These are phyloP conservation scores for Penicillium alfredii DNA, from an alignment of 495 filamentous ascomycete genomes.

Conservation along the genomic window DNA sequence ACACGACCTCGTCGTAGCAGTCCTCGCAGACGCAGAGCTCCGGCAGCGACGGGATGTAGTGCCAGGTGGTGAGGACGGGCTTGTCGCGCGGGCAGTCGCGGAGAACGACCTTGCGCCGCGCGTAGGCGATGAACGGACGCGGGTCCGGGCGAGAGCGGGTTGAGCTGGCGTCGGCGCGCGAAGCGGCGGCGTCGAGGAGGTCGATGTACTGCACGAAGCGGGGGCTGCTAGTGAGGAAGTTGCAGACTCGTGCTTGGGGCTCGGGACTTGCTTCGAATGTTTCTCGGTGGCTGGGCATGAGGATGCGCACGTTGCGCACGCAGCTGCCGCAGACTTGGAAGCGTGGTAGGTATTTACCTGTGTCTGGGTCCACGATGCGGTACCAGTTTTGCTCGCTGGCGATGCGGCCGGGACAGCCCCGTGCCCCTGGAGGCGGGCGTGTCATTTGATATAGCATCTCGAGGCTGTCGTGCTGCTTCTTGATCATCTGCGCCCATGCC, in stretches of 20 bases:
- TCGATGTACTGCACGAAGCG: conserved; percentile 59
- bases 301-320: conserved; percentile 43
- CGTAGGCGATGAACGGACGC: conserved; percentile 44
- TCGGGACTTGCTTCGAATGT: conserved; percentile 38
- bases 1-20: conserved; percentile 65
- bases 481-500: conserved; percentile 58
- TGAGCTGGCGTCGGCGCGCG: conserved; percentile 34
- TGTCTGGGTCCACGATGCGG: conserved; percentile 50
- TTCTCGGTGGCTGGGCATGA: conserved; percentile 46
- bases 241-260: conserved; percentile 37
- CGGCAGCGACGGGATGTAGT: conserved; percentile 56
- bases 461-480: conserved; percentile 46
- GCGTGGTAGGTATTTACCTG: conserved; percentile 41
- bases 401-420: conserved; percentile 48
- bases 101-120: conserved; percentile 43
- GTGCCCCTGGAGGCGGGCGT: conserved; percentile 34
- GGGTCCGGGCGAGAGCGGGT: conserved; percentile 39
- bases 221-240: conserved; percentile 44
- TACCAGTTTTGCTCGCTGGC: conserved; percentile 50
- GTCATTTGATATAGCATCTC: conserved; percentile 51
- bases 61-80: conserved; percentile 47
- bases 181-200: conserved; percentile 50
- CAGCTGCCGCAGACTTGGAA: conserved; percentile 55
- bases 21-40: conserved; percentile 65
- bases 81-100: conserved; percentile 52